These are phyloP conservation scores for Cafeteria roenbergensis DNA, from an alignment of 108 stramenopile genomes.

Conservation along the genomic window DNA sequence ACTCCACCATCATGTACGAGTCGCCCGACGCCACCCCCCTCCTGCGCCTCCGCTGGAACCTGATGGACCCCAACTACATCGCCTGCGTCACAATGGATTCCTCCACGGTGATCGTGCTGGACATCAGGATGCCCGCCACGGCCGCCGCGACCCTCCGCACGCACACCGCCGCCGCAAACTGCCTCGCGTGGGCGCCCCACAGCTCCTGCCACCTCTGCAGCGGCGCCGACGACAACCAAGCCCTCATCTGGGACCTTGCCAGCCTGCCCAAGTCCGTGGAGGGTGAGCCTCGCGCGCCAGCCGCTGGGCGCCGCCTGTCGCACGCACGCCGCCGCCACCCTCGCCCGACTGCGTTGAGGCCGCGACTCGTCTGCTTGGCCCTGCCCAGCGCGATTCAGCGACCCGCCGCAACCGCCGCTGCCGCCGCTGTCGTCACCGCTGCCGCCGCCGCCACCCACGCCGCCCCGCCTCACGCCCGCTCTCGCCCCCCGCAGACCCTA, in stretches of 20 bases:
- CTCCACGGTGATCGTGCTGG: slow-evolving; percentile 8
- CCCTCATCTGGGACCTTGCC: slow-evolving; percentile 90
- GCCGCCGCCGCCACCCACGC: too few species aligned
- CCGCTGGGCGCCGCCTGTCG: too few species aligned
- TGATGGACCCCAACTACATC: slow-evolving; percentile 92
- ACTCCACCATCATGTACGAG: slow-evolving; percentile 92
- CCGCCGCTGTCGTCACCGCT: too few species aligned
- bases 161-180: slow-evolving; percentile 77
- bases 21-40: slow-evolving; percentile 68
- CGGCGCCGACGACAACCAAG: slow-evolving; percentile 79
- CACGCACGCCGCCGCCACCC: too few species aligned
- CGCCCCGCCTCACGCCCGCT: too few species aligned
- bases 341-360: too few species aligned
- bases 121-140: slow-evolving; percentile 9
- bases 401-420: too few species aligned
- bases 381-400: too few species aligned
- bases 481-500: too few species aligned
- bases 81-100: slow-evolving; percentile 76
- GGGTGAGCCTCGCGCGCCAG: too few species aligned
- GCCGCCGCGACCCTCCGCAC: slow-evolving; percentile 49
- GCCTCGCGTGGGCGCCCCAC: slow-evolving; percentile 94
- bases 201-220: slow-evolving; percentile 89
- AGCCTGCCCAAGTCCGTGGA: slow-evolving; percentile 62
- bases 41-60: slow-evolving; percentile 90
- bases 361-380: too few species aligned